phyloP scores from a whole-genome alignment of 2,329 filamentous ascomycete species.

The Fusarium chlamydosporum region DNA sequence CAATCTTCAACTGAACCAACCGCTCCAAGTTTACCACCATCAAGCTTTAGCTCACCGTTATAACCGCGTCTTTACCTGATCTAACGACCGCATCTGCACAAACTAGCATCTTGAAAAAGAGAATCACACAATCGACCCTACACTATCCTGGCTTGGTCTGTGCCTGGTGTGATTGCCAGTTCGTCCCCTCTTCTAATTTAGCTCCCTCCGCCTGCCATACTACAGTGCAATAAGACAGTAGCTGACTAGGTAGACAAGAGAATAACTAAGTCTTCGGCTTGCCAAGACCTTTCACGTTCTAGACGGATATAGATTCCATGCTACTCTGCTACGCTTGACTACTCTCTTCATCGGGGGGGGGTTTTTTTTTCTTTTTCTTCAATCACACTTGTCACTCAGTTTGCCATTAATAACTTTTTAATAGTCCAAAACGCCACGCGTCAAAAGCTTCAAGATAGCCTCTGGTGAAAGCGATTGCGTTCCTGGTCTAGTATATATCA shows the following conservation, averaged over 20 bases:
- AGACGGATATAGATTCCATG: constrained; percentile 6
- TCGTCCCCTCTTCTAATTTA: constrained; percentile 27
- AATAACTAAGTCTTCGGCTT: constrained; percentile 10
- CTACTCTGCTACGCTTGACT: constrained; percentile 8
- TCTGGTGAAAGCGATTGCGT: constrained; percentile 2
- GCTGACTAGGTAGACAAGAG: neutral
- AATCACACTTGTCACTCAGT: neutral
- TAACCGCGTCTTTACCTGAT: constrained; percentile 26
- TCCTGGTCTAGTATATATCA: constrained; percentile 18
- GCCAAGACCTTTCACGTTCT: constrained; percentile 17
- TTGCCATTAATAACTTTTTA: constrained; percentile 15
- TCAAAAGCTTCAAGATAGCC: constrained; percentile 1
- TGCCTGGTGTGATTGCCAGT: constrained; percentile 1
- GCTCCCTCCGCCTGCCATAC: constrained; percentile 5
- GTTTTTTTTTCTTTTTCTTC: neutral
- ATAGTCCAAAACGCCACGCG: constrained; percentile 35
- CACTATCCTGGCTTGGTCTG: constrained; percentile 14
- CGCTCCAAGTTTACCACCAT: constrained; percentile 20
- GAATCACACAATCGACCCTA: constrained; percentile 25
- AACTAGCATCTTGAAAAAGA: constrained; percentile 25
- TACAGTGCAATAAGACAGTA: constrained; percentile 6
- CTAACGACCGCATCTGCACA: constrained; percentile 23
- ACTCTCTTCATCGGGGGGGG: too few relatives aligned
- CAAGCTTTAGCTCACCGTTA: constrained; percentile 30
- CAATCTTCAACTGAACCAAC: constrained; percentile 26